phyloP scores from a whole-genome alignment of 1,139 yeast genomes.

The Scheffersomyces cryptocercus region DNA sequence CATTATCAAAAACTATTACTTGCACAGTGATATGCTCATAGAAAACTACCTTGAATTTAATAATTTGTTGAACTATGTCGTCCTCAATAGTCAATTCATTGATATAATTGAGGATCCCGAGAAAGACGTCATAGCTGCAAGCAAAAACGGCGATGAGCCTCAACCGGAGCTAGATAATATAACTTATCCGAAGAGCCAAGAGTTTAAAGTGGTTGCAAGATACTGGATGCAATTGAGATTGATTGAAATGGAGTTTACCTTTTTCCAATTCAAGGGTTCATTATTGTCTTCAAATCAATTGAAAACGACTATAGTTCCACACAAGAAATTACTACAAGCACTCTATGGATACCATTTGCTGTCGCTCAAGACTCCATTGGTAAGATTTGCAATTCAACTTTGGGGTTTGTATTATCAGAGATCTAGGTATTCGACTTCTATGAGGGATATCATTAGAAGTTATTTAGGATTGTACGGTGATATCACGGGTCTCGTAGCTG shows the following conservation, averaged over 20 bases:
- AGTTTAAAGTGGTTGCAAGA: slow-evolving; percentile 21
- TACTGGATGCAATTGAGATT: slow-evolving; percentile 34
- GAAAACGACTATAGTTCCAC: slow-evolving; percentile 30
- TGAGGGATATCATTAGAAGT: slow-evolving; percentile 17
- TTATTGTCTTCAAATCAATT: slow-evolving; percentile 28
- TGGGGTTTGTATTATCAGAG: slow-evolving; percentile 31
- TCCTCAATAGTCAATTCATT: slow-evolving; percentile 29
- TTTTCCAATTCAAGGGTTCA: slow-evolving; percentile 34
- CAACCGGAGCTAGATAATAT: neutral
- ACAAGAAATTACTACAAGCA: slow-evolving; percentile 15
- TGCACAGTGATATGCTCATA: slow-evolving; percentile 20
- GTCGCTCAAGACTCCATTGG: slow-evolving; percentile 11
- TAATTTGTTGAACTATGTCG: slow-evolving; percentile 27
- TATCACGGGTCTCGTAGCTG: slow-evolving; percentile 9
- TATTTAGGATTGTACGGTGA: slow-evolving; percentile 25
- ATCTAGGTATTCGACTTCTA: slow-evolving; percentile 13
- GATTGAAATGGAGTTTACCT: slow-evolving; percentile 29
- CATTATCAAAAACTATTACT: slow-evolving; percentile 24
- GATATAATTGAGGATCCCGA: slow-evolving; percentile 17
- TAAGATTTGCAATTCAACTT: slow-evolving; percentile 14
- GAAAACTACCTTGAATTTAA: slow-evolving; percentile 36
- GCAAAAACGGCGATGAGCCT: neutral
- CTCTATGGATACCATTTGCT: slow-evolving; percentile 17
- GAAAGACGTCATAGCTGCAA: slow-evolving; percentile 2
- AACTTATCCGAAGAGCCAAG: slow-evolving; percentile 13